phyloP scores from a whole-genome alignment of 192 early-diverging fungal species.

The Backusella mclennaniae region DNA sequence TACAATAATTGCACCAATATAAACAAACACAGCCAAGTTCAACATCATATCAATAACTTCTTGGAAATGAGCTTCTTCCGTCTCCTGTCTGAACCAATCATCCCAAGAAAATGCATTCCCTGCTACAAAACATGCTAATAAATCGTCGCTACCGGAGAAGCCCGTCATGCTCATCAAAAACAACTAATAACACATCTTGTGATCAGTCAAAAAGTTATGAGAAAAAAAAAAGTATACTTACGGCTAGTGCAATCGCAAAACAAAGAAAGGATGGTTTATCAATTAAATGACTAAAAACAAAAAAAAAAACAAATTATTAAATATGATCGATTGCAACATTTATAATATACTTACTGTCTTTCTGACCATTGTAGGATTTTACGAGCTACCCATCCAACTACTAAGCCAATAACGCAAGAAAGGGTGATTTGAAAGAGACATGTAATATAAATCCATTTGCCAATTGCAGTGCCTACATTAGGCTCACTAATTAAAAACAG shows the following conservation, averaged over 20 bases:
- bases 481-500: conserved; percentile 62
- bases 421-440: conserved; percentile 78
- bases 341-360: conserved; percentile 34
- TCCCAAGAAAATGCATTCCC: conserved; percentile 88
- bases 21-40: conserved; percentile 88
- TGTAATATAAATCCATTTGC: conserved; percentile 72
- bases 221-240: conserved; percentile 27
- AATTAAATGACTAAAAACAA: conserved; percentile 61
- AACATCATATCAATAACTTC: conserved; percentile 87
- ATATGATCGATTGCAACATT: not conserved
- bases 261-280: conserved; percentile 87
- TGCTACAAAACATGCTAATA: conserved; percentile 76
- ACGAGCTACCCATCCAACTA: conserved; percentile 67
- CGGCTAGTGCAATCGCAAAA: conserved; percentile 79
- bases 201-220: not conserved
- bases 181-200: conserved; percentile 25
- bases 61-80: conserved; percentile 80
- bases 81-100: conserved; percentile 86
- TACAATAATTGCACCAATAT: conserved; percentile 74
- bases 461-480: conserved; percentile 60
- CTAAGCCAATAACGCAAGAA: conserved; percentile 67
- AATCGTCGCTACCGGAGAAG: conserved; percentile 67
- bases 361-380: conserved; percentile 68
- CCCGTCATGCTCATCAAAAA: conserved; percentile 68
- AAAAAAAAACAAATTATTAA: not conserved